Percentiles rank a stretch among this genome's conserved stretches.
These are phyloP conservation scores for Hanseniaspora sp. DNA, from an alignment of 1,139 yeast species.

Conservation along the genomic window DNA sequence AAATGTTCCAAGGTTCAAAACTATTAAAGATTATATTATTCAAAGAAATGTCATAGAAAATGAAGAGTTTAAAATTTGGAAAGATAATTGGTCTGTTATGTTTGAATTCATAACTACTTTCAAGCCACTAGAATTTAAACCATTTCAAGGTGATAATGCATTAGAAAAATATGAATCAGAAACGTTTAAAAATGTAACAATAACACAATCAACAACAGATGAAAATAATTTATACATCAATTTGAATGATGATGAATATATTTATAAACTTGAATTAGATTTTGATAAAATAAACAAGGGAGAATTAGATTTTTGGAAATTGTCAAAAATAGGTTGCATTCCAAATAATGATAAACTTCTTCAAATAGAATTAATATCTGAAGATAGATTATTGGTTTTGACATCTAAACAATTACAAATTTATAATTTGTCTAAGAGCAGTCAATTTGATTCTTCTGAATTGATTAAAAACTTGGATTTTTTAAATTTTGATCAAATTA, in stretches of 20 bases:
- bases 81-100: slow-evolving; percentile 12
- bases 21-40: slow-evolving; percentile 10
- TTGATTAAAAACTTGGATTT: slow-evolving; percentile 1
- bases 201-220: neutral
- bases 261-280: slow-evolving; percentile 2
- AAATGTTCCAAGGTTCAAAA: slow-evolving; percentile 11
- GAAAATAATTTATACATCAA: slow-evolving; percentile 1
- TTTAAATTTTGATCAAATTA: neutral
- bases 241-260: slow-evolving; percentile 7
- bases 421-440: neutral
- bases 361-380: slow-evolving; percentile 1
- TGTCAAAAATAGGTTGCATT: neutral
- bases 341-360: neutral
- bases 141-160: neutral
- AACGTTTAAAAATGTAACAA: neutral
- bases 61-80: slow-evolving; percentile 14
- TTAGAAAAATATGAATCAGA: slow-evolving; percentile 12
- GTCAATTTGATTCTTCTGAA: neutral
- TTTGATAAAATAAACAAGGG: neutral
- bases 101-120: neutral
- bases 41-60: slow-evolving; percentile 13
- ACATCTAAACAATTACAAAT: slow-evolving; percentile 6
- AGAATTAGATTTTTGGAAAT: slow-evolving; percentile 2
- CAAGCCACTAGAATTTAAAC: slow-evolving; percentile 6
- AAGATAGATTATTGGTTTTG: slow-evolving; percentile 9